Conservation (phyloP, 1,284 basidiomycete species). For the Phellinidium pouzarii region DNA sequence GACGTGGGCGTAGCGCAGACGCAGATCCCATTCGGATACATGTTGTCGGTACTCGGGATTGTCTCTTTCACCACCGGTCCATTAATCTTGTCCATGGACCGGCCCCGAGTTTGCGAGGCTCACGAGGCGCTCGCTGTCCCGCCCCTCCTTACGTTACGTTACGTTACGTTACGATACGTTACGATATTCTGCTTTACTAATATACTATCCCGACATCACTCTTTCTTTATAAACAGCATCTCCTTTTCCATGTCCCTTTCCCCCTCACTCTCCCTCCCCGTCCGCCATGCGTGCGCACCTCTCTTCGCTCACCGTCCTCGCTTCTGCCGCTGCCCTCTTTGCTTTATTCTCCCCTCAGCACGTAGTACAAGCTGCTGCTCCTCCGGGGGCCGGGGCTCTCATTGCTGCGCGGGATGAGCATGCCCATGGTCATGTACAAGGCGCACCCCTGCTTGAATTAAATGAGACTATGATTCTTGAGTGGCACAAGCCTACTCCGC, state of each 20-base stretch:
- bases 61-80: too few species aligned
- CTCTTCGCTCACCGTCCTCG: neutral
- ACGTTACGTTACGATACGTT: too few species aligned
- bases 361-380: neutral
- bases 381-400: neutral
- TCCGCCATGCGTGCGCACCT: constrained; percentile 9
- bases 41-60: too few species aligned
- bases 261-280: neutral
- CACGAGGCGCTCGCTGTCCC: too few species aligned
- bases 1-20: too few species aligned
- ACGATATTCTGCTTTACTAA: neutral
- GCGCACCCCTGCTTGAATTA: constrained; percentile 47
- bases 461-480: constrained; percentile 68
- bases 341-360: too few species aligned
- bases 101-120: neutral
- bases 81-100: too few species aligned
- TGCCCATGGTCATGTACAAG: constrained; percentile 22
- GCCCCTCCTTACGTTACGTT: neutral
- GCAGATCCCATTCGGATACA: too few species aligned
- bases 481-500: constrained; percentile 59
- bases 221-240: neutral
- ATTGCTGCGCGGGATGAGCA: constrained; percentile 7
- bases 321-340: neutral
- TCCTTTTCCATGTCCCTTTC: neutral
- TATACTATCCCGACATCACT: neutral